phyloP scores from a whole-genome alignment of 768 basidiomycete genomes.

The Tricholoma matsutake region DNA sequence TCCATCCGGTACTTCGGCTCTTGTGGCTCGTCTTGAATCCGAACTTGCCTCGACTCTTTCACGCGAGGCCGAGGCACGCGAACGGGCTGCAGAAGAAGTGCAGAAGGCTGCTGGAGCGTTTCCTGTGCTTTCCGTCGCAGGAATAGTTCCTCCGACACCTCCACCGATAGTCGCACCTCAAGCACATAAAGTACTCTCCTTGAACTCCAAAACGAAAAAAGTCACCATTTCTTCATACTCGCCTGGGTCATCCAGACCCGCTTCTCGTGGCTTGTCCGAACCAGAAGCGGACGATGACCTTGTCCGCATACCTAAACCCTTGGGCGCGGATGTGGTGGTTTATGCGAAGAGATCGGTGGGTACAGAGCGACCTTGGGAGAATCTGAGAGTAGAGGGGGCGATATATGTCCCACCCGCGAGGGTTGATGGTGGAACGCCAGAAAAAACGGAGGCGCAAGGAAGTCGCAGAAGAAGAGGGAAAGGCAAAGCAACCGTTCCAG shows the following conservation, averaged over 20 bases:
- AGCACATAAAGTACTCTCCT: conserved; percentile 53
- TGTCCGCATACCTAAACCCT: conserved; percentile 31
- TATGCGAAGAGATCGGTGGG: conserved; percentile 28
- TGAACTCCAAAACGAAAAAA: conserved; percentile 48
- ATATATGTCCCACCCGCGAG: conserved; percentile 34
- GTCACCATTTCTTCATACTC: conserved; percentile 54
- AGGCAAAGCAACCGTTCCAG: not conserved
- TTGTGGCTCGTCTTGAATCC: conserved; percentile 42
- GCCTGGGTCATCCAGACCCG: conserved; percentile 34
- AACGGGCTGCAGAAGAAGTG: conserved; percentile 45
- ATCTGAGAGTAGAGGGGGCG: conserved; percentile 30
- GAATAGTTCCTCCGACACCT: conserved; percentile 3
- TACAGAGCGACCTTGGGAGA: conserved; percentile 41
- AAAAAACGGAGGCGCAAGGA: conserved; percentile 1
- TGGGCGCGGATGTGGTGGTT: conserved; percentile 32
- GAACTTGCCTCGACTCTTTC: conserved; percentile 42
- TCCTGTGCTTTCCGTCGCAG: conserved; percentile 42
- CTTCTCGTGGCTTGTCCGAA: conserved; percentile 29
- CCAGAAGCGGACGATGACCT: conserved; percentile 29
- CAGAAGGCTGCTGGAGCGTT: conserved; percentile 57
- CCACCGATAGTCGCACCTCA: conserved; percentile 24
- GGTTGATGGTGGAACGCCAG: conserved; percentile 6
- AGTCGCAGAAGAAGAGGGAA: conserved; percentile 2
- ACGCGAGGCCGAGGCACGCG: conserved; percentile 47
- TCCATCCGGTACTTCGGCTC: conserved; percentile 24